phyloP scores from a whole-genome alignment of 352 stramenopile species.

The Thalassiosira delicatula region DNA sequence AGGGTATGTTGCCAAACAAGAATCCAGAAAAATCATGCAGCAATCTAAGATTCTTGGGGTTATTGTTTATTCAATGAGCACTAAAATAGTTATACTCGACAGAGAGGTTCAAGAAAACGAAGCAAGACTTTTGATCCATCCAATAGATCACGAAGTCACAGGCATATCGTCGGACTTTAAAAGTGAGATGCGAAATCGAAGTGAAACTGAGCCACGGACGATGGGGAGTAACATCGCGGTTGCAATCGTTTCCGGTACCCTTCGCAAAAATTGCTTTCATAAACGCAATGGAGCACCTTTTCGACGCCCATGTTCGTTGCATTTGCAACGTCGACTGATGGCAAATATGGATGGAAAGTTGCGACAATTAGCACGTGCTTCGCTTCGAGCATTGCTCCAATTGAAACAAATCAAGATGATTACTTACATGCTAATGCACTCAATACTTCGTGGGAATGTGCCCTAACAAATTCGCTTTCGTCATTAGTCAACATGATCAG shows the following conservation, averaged over 20 bases:
- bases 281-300: constrained; percentile 36
- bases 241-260: constrained; percentile 1
- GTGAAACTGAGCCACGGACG: constrained; percentile 41
- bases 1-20: too few relatives aligned
- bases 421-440: constrained; percentile 29
- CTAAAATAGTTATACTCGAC: too few relatives aligned
- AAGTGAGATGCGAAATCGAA: constrained; percentile 48
- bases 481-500: too few relatives aligned
- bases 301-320: constrained; percentile 38
- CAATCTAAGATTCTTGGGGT: too few relatives aligned
- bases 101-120: too few relatives aligned
- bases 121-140: constrained; percentile 3
- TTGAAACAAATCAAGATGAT: neutral
- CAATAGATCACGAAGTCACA: neutral
- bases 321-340: constrained; percentile 48
- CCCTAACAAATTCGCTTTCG: too few relatives aligned
- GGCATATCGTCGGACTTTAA: constrained; percentile 1
- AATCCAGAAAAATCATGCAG: too few relatives aligned
- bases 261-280: constrained; percentile 1
- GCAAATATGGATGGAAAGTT: neutral
- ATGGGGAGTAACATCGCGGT: constrained; percentile 50
- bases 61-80: too few relatives aligned
- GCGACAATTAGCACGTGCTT: neutral
- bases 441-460: too few relatives aligned
- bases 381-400: constrained; percentile 5